Evolutionary conservation across 257 asterid species (phyloP), one percentile per base, ranked within the genome.

Genomic region (Anisodus acutangulus): DNA sequence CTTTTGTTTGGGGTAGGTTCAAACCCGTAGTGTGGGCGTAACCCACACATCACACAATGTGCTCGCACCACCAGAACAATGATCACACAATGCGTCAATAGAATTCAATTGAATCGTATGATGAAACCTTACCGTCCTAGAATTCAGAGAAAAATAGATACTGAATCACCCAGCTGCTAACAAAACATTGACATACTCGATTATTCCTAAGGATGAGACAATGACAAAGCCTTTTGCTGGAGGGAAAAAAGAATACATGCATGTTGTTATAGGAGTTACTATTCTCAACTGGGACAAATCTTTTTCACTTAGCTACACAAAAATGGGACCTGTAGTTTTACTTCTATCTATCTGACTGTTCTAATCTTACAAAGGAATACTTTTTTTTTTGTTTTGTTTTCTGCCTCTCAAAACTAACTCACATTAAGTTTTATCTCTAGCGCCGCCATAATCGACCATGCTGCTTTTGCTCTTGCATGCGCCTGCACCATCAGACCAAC

Each of bases 391-490:
- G 8, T 69, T 69, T 1, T 31, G 12, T 41, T 70, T 43, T 71
- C 7, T 49, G 41, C 60, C 81, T 49, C 59, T 11, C 22, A 74
- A 6, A 49, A 74, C 22, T 8, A 49, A 74, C 81, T 49, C 62
- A 13, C 49, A 13, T 64, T 17, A 35, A 67, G n/a, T 12, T 8
- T 2, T 54, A 43, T 64, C 55, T 54, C 90, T 83, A 89, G 83
- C 88, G 96, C 71, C 90, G 92, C 93, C 92, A 94, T 58, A 92
- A 80, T 43, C 90, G 91, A 63, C 92, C 91, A 1, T 91, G 94
- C 89, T 92, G 93, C 66, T 91, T 91, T 87, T 93, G 97, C 87
- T 90, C 97, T 84, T 91, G 94, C 92, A 90, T 83, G 82, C 92
- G 90, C 92, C 98, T 95, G 97, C 89, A 89, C 17, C 47, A 69